Percentiles rank a stretch among this genome's conserved stretches.
These are phyloP conservation scores for Suillus discolor DNA, from an alignment of 768 basidiomycete genomes.

Conservation along the genomic window DNA sequence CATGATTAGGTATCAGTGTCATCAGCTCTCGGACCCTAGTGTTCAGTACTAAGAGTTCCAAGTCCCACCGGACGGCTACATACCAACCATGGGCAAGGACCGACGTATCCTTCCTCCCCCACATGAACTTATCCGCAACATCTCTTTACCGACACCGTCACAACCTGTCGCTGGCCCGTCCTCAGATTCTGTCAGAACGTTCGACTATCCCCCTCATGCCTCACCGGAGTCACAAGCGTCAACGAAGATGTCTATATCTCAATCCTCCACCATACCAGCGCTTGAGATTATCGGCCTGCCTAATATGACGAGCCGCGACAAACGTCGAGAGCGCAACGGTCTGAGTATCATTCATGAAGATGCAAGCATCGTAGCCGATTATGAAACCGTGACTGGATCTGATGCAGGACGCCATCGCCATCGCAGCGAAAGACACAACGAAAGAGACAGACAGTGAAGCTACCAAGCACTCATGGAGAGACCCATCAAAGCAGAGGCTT, in stretches of 20 bases:
- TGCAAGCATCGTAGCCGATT: constrained; percentile 25
- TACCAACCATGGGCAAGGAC: constrained; percentile 43
- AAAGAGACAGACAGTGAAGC: constrained; percentile 19
- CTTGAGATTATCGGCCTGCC: constrained; percentile 35
- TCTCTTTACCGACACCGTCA: constrained; percentile 32
- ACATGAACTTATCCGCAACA: constrained; percentile 42
- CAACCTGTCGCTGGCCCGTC: constrained; percentile 21
- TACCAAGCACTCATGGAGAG: constrained; percentile 13
- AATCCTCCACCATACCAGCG: constrained; percentile 33
- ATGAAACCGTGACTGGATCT: constrained; percentile 24
- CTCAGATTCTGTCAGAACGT: constrained; percentile 20
- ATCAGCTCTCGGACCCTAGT: constrained; percentile 3
- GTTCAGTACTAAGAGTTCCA: constrained; percentile 23
- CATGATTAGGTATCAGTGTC: not conserved
- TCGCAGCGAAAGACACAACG: constrained; percentile 10
- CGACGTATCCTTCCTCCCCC: constrained; percentile 51
- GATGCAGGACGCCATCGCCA: constrained; percentile 16
- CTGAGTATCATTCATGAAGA: constrained; percentile 37
- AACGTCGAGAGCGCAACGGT: constrained; percentile 25
- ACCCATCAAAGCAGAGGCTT: constrained; percentile 29
- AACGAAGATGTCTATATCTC: constrained; percentile 25
- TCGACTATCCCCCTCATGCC: constrained; percentile 26
- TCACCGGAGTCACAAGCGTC: constrained; percentile 34
- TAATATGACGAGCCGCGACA: constrained; percentile 2
- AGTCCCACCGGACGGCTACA: constrained; percentile 51